Conservation (phyloP, 2,329 filamentous ascomycete species). For the Colletotrichum tropicicola region DNA sequence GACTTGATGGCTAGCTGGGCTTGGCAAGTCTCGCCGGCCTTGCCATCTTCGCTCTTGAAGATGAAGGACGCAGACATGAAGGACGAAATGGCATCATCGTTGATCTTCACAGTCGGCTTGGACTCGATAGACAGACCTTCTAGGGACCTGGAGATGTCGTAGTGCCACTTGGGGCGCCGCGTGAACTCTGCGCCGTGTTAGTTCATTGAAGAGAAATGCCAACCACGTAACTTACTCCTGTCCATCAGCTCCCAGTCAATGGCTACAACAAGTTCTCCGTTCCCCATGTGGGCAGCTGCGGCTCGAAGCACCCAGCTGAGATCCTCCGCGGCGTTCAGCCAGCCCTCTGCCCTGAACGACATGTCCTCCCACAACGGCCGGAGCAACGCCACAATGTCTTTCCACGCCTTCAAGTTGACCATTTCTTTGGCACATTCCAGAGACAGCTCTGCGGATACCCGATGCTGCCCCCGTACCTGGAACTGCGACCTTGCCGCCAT, state of each 20-base stretch:
- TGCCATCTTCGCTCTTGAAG: slow-evolving; percentile 66
- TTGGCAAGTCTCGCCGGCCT: slow-evolving; percentile 66
- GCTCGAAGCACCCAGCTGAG: slow-evolving; percentile 68
- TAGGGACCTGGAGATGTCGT: slow-evolving; percentile 67
- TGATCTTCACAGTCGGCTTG: slow-evolving; percentile 60
- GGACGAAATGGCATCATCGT: slow-evolving; percentile 60
- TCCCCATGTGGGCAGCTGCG: slow-evolving; percentile 61
- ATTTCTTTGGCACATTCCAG: slow-evolving; percentile 67
- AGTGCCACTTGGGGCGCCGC: slow-evolving; percentile 65
- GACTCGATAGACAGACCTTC: slow-evolving; percentile 54
- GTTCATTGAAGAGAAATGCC: neutral
- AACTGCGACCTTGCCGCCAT: slow-evolving; percentile 63
- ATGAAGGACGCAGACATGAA: slow-evolving; percentile 65
- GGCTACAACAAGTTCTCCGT: slow-evolving; percentile 65
- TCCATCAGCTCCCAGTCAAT: slow-evolving; percentile 74
- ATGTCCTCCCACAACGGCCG: slow-evolving; percentile 66
- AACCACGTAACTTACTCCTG: slow-evolving; percentile 53
- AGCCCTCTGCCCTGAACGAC: slow-evolving; percentile 66
- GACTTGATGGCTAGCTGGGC: slow-evolving; percentile 69
- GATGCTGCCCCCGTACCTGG: slow-evolving; percentile 59
- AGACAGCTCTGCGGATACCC: slow-evolving; percentile 63
- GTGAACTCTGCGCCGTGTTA: slow-evolving; percentile 54
- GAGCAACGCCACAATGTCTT: slow-evolving; percentile 62
- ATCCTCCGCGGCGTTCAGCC: slow-evolving; percentile 68
- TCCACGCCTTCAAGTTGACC: slow-evolving; percentile 59